These are phyloP conservation scores for Lolium rigidum DNA, from an alignment of 176 grass and related monocot genomes.

Conservation along the genomic window DNA sequence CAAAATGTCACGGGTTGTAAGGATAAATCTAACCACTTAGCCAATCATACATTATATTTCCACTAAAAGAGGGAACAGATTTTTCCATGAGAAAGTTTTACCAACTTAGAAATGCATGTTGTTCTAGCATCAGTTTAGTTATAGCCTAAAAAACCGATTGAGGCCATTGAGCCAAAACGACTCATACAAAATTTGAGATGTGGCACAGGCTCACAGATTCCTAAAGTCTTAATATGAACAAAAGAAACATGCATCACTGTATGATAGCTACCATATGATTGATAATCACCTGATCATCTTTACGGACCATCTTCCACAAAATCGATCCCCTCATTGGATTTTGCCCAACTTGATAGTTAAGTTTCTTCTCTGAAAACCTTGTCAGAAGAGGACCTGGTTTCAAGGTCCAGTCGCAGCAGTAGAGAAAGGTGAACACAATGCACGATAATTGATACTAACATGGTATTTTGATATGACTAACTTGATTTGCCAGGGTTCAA, in stretches of 20 bases:
- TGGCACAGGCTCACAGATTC: background rate
- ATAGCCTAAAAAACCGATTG: background rate
- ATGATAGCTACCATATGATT: background rate
- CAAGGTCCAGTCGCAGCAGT: background rate
- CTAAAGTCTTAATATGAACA: background rate
- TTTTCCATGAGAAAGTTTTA: constrained; percentile 3
- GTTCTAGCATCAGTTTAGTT: background rate
- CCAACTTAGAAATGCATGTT: background rate
- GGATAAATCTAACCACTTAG: background rate
- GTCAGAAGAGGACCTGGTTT: constrained; percentile 65
- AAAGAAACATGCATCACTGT: constrained; percentile 20
- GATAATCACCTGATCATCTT: constrained; percentile 48
- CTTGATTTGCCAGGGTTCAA: background rate
- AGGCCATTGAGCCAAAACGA: background rate
- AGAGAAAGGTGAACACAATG: background rate
- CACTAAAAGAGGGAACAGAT: background rate
- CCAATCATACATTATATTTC: background rate
- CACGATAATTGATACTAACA: background rate
- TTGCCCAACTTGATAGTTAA: constrained; percentile 44
- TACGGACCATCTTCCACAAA: constrained; percentile 77
- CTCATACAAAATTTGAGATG: background rate
- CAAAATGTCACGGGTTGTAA: constrained; percentile 1
- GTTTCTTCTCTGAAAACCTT: constrained; percentile 60
- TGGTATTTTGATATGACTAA: background rate
- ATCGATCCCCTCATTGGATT: constrained; percentile 72